A percentile compares a stretch with the other conserved stretches of the same genome.
phyloP scores from a whole-genome alignment of 108 stramenopile species.

The Chaetoceros tenuissimus region DNA sequence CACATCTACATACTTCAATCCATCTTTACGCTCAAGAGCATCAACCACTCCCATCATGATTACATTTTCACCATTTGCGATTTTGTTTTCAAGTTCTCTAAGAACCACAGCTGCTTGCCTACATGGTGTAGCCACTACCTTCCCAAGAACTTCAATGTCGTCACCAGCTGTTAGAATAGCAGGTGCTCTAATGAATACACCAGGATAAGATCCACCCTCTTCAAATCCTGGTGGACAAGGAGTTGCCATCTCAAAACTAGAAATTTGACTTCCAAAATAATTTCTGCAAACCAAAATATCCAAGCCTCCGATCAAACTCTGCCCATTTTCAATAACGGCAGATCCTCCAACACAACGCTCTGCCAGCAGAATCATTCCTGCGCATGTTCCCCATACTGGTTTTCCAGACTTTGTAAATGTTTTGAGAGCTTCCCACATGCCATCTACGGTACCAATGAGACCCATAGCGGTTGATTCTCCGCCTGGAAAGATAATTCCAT shows the following conservation, averaged over 20 bases:
- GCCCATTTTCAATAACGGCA: constrained; percentile 89
- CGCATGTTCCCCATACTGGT: constrained; percentile 98
- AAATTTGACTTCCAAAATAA: constrained; percentile 96
- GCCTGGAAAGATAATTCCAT: constrained; percentile 95
- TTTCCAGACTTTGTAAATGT: constrained; percentile 56
- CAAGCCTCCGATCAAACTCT: constrained; percentile 91
- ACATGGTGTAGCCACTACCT: constrained; percentile 82
- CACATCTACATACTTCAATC: constrained; percentile 12
- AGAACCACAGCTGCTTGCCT: constrained; percentile 77
- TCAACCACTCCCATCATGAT: constrained; percentile 70
- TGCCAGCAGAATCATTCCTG: constrained; percentile 96
- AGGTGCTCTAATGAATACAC: constrained; percentile 97
- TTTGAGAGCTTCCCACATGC: constrained; percentile 65
- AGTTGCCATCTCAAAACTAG: constrained; percentile 86
- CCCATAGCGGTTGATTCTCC: constrained; percentile 99
- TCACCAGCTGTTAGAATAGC: constrained; percentile 82
- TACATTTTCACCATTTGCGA: constrained; percentile 66
- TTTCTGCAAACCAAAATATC: constrained; percentile 94
- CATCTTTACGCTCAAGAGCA: constrained; percentile 36
- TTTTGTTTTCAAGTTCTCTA: constrained; percentile 67
- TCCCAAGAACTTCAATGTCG: constrained; percentile 76
- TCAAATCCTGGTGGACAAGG: constrained; percentile 46
- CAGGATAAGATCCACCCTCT: constrained; percentile 52
- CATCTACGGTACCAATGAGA: constrained; percentile 58
- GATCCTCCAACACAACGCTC: constrained; percentile 83